phyloP scores from a whole-genome alignment of 495 filamentous ascomycete genomes.

The Penicillium riverlandense region DNA sequence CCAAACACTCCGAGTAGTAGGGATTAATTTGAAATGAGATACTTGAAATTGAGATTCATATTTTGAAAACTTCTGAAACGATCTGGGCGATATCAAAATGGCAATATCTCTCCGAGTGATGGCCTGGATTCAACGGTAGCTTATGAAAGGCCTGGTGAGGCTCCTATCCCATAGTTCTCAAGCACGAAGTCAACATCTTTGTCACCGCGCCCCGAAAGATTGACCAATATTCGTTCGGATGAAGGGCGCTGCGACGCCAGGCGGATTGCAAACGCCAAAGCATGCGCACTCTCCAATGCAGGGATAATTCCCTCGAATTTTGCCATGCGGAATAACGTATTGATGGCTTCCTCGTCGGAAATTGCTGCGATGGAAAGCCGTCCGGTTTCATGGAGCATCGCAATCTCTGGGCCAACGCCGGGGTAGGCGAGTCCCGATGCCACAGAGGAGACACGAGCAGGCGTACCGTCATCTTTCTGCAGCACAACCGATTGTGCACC shows the following conservation, averaged over 20 bases:
- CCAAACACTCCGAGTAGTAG: no score
- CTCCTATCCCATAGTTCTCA: no score
- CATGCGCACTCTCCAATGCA: slow-evolving; percentile 88
- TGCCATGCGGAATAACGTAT: slow-evolving; percentile 75
- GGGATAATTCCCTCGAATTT: slow-evolving; percentile 95
- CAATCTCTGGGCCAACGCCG: slow-evolving; percentile 88
- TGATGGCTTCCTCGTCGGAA: slow-evolving; percentile 87
- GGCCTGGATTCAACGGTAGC: no score
- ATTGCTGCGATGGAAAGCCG: slow-evolving; percentile 86
- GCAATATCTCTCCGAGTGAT: no score
- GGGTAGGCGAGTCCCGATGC: slow-evolving; percentile 96
- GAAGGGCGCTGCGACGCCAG: slow-evolving; percentile 77
- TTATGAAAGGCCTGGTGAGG: no score
- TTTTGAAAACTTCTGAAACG: no score
- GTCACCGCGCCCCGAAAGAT: slow-evolving; percentile 84
- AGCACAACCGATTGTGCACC: slow-evolving; percentile 96
- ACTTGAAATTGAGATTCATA: no score
- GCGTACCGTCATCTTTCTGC: slow-evolving; percentile 86
- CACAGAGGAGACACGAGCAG: slow-evolving; percentile 88
- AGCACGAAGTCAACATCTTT: slow-evolving; percentile 63
- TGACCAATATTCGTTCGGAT: slow-evolving; percentile 85
- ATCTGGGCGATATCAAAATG: no score
- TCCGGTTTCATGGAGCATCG: slow-evolving; percentile 81
- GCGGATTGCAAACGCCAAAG: slow-evolving; percentile 79
- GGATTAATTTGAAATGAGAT: no score